Evolutionary conservation across 257 asterid genomes (phyloP).

Genomic region (Anisodus acutangulus): DNA sequence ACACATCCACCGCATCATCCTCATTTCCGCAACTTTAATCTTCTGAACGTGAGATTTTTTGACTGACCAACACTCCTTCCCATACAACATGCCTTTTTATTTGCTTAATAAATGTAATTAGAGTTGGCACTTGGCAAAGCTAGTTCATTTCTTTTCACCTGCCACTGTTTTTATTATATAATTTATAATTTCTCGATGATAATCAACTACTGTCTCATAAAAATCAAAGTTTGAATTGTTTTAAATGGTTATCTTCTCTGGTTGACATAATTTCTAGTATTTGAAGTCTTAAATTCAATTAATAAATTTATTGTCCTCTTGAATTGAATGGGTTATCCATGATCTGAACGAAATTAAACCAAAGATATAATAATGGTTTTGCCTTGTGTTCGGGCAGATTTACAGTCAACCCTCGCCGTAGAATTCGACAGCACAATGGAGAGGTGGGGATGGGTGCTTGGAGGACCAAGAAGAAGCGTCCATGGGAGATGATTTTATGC

Average conservation of each 20-base stretch:
- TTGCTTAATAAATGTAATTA: not conserved
- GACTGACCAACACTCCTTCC: too few relatives aligned
- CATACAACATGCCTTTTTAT: too few relatives aligned
- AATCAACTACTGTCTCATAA: not conserved
- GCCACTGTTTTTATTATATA: not conserved
- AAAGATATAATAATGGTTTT: not conserved
- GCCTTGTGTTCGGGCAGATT: conserved; percentile 46
- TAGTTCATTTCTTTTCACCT: not conserved
- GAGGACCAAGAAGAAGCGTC: conserved; percentile 89
- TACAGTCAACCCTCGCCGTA: conserved; percentile 85
- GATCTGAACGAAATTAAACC: not conserved
- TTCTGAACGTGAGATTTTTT: too few relatives aligned
- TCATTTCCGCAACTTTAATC: too few relatives aligned
- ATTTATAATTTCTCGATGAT: not conserved
- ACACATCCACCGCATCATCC: too few relatives aligned
- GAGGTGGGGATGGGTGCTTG: conserved; percentile 78
- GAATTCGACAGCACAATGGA: conserved; percentile 97
- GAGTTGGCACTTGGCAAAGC: not conserved
- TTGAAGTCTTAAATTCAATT: not conserved
- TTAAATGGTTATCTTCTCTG: not conserved
- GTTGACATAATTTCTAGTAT: not conserved
- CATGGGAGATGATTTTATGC: conserved; percentile 98
- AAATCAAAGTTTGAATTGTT: too few relatives aligned
- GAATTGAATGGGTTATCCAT: conserved; percentile 8
- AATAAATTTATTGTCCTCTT: not conserved